Base-by-base conservation (phyloP, 176 grass and related monocot species). In the Bolboschoenus planiculmis region DNA sequence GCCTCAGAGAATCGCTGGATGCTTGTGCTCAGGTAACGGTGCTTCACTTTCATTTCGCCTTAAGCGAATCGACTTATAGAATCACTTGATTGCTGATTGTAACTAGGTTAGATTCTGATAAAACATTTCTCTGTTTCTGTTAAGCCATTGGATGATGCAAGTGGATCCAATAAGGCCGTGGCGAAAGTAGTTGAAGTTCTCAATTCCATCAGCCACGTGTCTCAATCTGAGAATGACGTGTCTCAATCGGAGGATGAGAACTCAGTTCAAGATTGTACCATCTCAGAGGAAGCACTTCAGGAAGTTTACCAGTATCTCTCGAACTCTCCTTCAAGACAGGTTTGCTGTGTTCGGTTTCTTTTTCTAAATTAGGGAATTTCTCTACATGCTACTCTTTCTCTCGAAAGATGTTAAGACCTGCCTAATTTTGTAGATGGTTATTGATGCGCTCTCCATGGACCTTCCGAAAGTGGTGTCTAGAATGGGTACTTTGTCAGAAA, bases 301-400 rank as follows among this genome's bases (percentile, higher is more conserved):
- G 79, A 81, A 81, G 59, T 81, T 7, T 73, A 58, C 54, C 62
- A 14, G 68, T 85, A 1, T 81, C 79, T 81, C 23, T 81, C 36
- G 46, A 61, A 47, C 43, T 75, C 71, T 64, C 57, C 56, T 63
- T 61, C 56, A 48, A 48, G 47, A 24, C 36, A 64, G 57, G 79
- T 81, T 81, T 81, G 10, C 2, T 47, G 23, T 54, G 10, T 76
- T 27, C 50, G 26, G 72, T 29, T 5, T 27, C 1, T 29, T 29
- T 2, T 60, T 60, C 9, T 56, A 26, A 39, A 59, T 62, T 15
- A 1, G 42, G 40, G 27, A 44, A 44, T 10, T 64, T 81, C 7
- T 43, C 59, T 64, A 30, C 57, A 9, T 63, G 23, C 46, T 9
- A 54, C 11, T 15, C 39, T 27, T 23, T 44, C 8, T 64, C 15